These are phyloP conservation scores for Pleurostoma richardsiae DNA, from an alignment of 2,329 filamentous ascomycete species.

Conservation along the genomic window DNA sequence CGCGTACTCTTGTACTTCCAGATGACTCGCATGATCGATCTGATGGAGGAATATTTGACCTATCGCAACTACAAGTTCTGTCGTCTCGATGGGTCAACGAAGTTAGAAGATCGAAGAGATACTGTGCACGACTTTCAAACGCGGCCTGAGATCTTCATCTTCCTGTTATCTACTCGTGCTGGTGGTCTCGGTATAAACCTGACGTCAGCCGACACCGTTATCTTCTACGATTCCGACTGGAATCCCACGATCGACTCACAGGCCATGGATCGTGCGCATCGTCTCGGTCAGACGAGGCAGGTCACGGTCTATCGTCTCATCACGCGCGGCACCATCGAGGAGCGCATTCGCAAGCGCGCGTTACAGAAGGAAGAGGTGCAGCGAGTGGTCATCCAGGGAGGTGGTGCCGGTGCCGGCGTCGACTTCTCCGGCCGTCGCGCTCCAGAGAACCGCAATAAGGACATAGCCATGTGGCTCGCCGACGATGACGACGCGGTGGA, in stretches of 20 bases:
- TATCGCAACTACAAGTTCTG: constrained; percentile 99
- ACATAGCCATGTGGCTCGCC: constrained; percentile 98
- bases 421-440: constrained; percentile 85
- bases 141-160: constrained; percentile 91
- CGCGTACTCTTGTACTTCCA: constrained; percentile 98
- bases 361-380: constrained; percentile 98
- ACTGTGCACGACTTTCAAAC: constrained; percentile 97
- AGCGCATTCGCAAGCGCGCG: constrained; percentile 93
- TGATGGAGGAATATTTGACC: constrained; percentile 98
- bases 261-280: constrained; percentile 98
- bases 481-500: constrained; percentile 85
- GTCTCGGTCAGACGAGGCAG: constrained; percentile 90
- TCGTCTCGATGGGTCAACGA: constrained; percentile 92
- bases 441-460: constrained; percentile 89
- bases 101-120: constrained; percentile 92
- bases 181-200: constrained; percentile 98
- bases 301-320: constrained; percentile 98
- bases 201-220: constrained; percentile 93
- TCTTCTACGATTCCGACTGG: constrained; percentile 99
- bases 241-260: constrained; percentile 98
- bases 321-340: constrained; percentile 93
- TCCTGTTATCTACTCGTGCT: constrained; percentile 90
- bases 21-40: constrained; percentile 99
- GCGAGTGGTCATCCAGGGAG: constrained; percentile 91
- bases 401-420: constrained; percentile 74